Base-by-base conservation (phyloP, 306 rosid species). In the Quercus glauca region DNA sequence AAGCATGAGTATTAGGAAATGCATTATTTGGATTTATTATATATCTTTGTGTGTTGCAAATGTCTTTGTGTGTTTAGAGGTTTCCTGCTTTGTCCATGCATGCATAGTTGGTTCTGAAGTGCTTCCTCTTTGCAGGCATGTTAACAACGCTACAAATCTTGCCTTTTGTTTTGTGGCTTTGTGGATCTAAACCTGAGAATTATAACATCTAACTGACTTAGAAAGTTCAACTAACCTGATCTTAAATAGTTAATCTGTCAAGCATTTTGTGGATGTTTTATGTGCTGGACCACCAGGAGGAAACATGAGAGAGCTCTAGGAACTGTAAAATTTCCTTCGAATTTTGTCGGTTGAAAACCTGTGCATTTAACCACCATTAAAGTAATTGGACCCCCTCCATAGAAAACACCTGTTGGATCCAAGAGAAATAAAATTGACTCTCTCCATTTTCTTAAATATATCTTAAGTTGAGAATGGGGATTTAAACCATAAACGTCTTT, bases 111-210 rank as follows among this genome's bases (percentile, higher is more conserved):
- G 73, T 58, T 69, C 70, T 72, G 71, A 64, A 77, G 23, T 80
- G 88, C 63, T 73, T 76, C 86, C 91, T 84, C 74, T 68, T 72
- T 79, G 67, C 81, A 59, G 77, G 33, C 84, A 68, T 82, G 60
- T 77, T 71, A 43, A 60, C 79, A 68, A 67, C 20, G 75, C 77
- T 59, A 78, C 68, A 67, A 80, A 55, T 73, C 70, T 76, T 41
- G 78, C 67, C 64, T 60, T 82, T 82, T 76, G 72, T 79, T 83
- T 82, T 73, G 75, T 75, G 70, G 2, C 65, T 69, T 72, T 59
- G 73, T 79, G 79, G 77, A 77, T 73, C 12, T 73, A 37, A 83
- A 79, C 71, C 10, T 19, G 26, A 75, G 63, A 69, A 81, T 61
- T 63, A 69, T 49, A 71, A 63, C 77, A 79, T 56, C 68, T 71